Base-by-base conservation (phyloP, 805 yeast genomes). In the Ogataea wickerhamii region DNA sequence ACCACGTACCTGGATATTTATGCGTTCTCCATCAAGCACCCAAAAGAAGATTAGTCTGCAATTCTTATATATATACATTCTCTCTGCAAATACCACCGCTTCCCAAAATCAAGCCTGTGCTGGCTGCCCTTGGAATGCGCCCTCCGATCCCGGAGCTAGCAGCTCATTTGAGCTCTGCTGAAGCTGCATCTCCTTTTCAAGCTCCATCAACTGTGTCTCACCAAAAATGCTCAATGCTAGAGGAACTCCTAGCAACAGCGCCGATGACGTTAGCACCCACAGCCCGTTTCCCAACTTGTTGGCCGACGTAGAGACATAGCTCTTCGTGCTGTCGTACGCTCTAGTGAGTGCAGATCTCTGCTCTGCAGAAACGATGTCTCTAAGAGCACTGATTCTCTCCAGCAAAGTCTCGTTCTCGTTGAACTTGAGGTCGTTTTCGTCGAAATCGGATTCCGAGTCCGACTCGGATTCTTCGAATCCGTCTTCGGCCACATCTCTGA, bases 141-240 rank as follows among this genome's bases (percentile, higher is more conserved):
- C 65, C 55, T 71, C 77, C 28, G 80, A 73, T 45, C 85, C 84
- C 45, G 83, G 80, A 29, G 87, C 83, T 54, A 84, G 67, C 32
- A 83, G 75, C 42, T 80, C 88, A 55, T 77, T 81, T 18, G 88
- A 82, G 23, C 51, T 45, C 62, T 81, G 83, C 63, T 83, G 91
- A 57, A 83, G 68, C 41, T 82, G 78, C 74, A 87, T 80, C 60
- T 88, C 93, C 70, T 85, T 87, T 71, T 89, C 97, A 82, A 87
- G 76, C 69, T 89, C 97, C 60, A 82, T 79, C 62, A 89, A 76
- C 70, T 91, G 97, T 61, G 88, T 94, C 70, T 91, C 97, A 44
- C 88, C 80, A 55, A 93, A 73, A 53, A 93, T 85, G 37, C 96
- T 82, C 54, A 93, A 71, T 6, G 96, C 81, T 53, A 87, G 74